Conservation (phyloP, 1,139 yeast species). For the Kodamaea plutei region DNA sequence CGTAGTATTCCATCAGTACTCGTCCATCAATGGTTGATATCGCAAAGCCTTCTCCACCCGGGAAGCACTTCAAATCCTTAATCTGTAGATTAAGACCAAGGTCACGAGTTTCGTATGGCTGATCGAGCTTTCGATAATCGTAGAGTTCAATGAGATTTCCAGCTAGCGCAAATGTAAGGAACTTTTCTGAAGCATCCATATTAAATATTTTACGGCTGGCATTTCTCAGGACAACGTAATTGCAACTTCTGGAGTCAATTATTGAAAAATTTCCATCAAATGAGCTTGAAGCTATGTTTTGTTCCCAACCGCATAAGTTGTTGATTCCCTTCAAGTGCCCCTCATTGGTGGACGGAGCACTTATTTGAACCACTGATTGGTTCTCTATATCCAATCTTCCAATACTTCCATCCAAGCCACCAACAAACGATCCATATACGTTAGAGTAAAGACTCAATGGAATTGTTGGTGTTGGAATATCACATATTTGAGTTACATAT, state of each 20-base stretch:
- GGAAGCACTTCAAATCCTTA: slow-evolving; percentile 55
- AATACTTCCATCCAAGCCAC: slow-evolving; percentile 41
- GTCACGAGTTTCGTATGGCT: slow-evolving; percentile 53
- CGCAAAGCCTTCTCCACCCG: slow-evolving; percentile 63
- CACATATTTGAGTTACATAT: slow-evolving; percentile 5
- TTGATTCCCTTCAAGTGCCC: slow-evolving; percentile 27
- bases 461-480: slow-evolving; percentile 6
- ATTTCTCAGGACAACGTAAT: slow-evolving; percentile 9
- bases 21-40: slow-evolving; percentile 85
- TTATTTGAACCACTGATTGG: slow-evolving; percentile 16
- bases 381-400: slow-evolving; percentile 43
- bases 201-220: slow-evolving; percentile 48
- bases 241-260: slow-evolving; percentile 23
- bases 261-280: slow-evolving; percentile 50
- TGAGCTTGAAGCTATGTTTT: slow-evolving; percentile 45
- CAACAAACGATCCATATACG: slow-evolving; percentile 25
- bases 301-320: slow-evolving; percentile 20
- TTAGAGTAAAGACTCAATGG: slow-evolving; percentile 12
- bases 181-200: slow-evolving; percentile 52
- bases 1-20: slow-evolving; percentile 73
- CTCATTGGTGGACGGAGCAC: slow-evolving; percentile 8
- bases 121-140: slow-evolving; percentile 45
- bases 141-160: slow-evolving; percentile 53
- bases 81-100: slow-evolving; percentile 75
- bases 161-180: slow-evolving; percentile 55